Percentiles rank a stretch among this genome's conserved stretches.
Conservation (phyloP, 305 asterid genomes). For the Fraxinus latifolia region DNA sequence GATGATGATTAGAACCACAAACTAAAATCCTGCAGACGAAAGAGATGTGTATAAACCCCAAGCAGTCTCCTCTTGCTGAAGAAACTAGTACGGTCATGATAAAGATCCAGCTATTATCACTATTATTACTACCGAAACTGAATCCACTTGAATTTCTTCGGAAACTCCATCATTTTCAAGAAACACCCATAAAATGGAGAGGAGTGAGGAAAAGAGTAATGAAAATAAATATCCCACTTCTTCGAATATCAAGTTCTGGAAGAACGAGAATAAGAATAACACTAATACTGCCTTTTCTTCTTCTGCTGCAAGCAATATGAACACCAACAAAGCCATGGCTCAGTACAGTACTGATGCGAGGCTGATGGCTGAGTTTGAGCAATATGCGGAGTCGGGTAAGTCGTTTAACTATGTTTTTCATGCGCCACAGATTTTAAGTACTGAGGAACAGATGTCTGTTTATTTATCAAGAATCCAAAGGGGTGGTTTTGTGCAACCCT, state of each 20-base stretch:
- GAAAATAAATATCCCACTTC: not conserved
- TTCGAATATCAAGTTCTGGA: not conserved
- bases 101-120: not conserved
- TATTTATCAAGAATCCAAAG: slow-evolving; percentile 66
- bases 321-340: slow-evolving; percentile 25
- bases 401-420: slow-evolving; percentile 33
- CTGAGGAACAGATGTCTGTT: slow-evolving; percentile 37
- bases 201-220: not conserved
- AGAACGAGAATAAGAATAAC: not conserved
- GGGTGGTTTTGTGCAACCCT: slow-evolving; percentile 68
- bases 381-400: slow-evolving; percentile 22
- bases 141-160: not conserved
- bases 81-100: not conserved
- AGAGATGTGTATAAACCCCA: not conserved
- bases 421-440: slow-evolving; percentile 17
- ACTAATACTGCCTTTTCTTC: not conserved
- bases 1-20: not conserved
- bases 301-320: slow-evolving; percentile 1
- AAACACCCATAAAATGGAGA: not conserved
- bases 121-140: not conserved
- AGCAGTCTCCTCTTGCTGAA: not conserved
- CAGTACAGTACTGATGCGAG: slow-evolving; percentile 29
- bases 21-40: not conserved
- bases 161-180: not conserved
- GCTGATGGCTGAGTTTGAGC: slow-evolving; percentile 29